Evolutionary conservation across 2,329 filamentous ascomycete species (phyloP).

Genomic region (Botrytis cinerea): DNA sequence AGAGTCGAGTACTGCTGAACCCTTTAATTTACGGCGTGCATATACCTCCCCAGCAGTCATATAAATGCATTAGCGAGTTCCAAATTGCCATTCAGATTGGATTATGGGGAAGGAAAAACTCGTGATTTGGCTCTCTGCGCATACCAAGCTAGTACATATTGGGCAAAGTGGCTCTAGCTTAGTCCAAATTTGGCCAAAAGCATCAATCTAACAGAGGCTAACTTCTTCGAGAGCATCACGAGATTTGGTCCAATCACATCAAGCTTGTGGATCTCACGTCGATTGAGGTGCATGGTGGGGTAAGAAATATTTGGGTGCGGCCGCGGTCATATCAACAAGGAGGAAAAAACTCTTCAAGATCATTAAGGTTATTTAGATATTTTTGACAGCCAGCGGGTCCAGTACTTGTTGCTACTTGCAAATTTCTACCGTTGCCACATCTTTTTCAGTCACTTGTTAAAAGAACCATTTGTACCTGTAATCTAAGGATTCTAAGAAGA

Average conservation of each 20-base stretch:
- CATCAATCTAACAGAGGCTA: not conserved
- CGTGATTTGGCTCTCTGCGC: not conserved
- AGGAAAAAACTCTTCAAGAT: conserved; percentile 9
- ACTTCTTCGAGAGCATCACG: not conserved
- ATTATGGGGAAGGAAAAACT: not conserved
- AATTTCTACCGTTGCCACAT: not conserved
- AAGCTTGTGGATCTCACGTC: not conserved
- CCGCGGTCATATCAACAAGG: not conserved
- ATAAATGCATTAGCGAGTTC: not conserved
- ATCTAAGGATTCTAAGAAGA: not conserved
- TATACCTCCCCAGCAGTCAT: not conserved
- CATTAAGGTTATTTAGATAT: not conserved
- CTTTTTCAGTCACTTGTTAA: not conserved
- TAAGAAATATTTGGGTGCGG: conserved; percentile 6
- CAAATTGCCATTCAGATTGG: not conserved
- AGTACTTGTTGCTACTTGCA: not conserved
- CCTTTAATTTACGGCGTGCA: not conserved
- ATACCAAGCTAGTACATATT: not conserved
- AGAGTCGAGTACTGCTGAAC: not conserved
- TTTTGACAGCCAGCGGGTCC: not conserved
- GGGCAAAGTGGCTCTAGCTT: not conserved
- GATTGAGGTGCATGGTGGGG: not conserved
- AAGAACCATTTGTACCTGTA: not conserved
- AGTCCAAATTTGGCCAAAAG: not conserved
- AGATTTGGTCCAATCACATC: not conserved